phyloP scores from a whole-genome alignment of 2,329 filamentous ascomycete genomes.

The Aspergillus spinulosporus region DNA sequence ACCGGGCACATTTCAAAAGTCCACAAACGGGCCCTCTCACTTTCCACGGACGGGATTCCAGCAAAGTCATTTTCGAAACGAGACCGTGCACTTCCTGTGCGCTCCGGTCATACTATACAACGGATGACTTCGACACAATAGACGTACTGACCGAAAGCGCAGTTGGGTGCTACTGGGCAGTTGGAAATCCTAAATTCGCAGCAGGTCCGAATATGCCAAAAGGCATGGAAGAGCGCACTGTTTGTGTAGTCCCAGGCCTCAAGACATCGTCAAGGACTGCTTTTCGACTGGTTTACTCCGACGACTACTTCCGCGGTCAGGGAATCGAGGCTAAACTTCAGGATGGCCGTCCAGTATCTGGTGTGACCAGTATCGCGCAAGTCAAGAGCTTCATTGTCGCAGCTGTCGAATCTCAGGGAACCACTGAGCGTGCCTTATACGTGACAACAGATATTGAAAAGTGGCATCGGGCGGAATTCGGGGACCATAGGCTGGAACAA shows the following conservation, averaged over 20 bases:
- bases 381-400: constrained; percentile 87
- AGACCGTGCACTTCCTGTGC: constrained; percentile 68
- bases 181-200: constrained; percentile 68
- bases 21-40: constrained; percentile 16
- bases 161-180: constrained; percentile 83
- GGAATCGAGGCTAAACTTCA: constrained; percentile 73
- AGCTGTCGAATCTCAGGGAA: constrained; percentile 74
- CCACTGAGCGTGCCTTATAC: constrained; percentile 88
- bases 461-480: constrained; percentile 93
- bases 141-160: constrained; percentile 68
- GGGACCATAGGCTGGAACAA: constrained; percentile 79
- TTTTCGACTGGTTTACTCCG: constrained; percentile 76
- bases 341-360: constrained; percentile 69
- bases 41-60: constrained; percentile 80
- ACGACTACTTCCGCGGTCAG: constrained; percentile 71
- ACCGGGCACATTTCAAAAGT: constrained; percentile 9
- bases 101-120: constrained; percentile 71
- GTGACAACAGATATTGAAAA: constrained; percentile 78
- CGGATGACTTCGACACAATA: constrained; percentile 74
- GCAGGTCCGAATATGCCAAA: constrained; percentile 56
- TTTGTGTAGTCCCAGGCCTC: constrained; percentile 77
- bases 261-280: constrained; percentile 71
- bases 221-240: constrained; percentile 67
- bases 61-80: constrained; percentile 83
- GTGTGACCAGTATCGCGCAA: constrained; percentile 76